Base-by-base conservation (phyloP, 345 rosid species). In the Durio zibethinus region DNA sequence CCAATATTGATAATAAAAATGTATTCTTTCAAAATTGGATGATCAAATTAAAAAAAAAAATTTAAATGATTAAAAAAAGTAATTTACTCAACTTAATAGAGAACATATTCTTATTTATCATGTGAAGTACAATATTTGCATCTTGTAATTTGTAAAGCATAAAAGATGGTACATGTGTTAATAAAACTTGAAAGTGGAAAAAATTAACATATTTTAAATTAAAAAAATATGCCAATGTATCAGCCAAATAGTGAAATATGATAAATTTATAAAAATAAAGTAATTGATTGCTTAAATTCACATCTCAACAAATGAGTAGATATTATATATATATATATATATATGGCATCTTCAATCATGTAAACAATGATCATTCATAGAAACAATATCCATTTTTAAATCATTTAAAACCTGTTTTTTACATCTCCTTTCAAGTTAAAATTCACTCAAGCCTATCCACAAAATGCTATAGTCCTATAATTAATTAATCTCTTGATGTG, bases 271-370 rank as follows among this genome's bases (percentile, higher is more conserved):
- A 61, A 29, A 40, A 61, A 61, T 5, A 61, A 61, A 61, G 36
- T 14, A 29, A 61, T 61, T 15, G n/a, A 29, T 27, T 4, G 10
- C 10, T 1, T 61, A 6, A 29, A 29, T 45, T 25, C 21, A 68
- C 35, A 27, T 68, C 73, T 50, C 73, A 43, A 43, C 56, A 68
- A 68, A 45, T 15, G 73, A 25, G 35, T 45, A 43, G 73, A 68
- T 56, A 68, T 65, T 38, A n/a, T 16, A 16, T 54, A 54, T 54
- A 54, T 9, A 54, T 54, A 54, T 53, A 20, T 20, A 52, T n/a
- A n/a, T n/a, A n/a, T n/a, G n/a, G n/a, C n/a, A n/a, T n/a, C n/a
- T n/a, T n/a, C n/a, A n/a, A n/a, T n/a, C n/a, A n/a, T n/a, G n/a
- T n/a, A n/a, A n/a, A n/a, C n/a, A n/a, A n/a, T n/a, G n/a, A n/a